A percentile compares a stretch with the other conserved stretches of the same genome.
These are phyloP conservation scores for Perilla frutescens DNA, from an alignment of 257 asterid species.

Conservation along the genomic window DNA sequence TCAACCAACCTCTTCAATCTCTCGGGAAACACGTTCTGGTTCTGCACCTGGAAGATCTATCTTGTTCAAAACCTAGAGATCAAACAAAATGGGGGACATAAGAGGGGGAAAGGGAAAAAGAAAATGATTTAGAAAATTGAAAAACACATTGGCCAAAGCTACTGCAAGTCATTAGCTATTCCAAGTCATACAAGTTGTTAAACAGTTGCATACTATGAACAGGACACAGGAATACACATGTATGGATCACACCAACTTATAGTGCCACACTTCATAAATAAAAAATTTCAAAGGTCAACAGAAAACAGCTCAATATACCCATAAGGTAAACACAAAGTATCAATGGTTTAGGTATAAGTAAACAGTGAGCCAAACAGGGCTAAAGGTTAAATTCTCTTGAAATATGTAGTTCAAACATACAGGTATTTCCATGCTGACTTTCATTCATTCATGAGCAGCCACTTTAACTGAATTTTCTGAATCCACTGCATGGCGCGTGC, in stretches of 20 bases:
- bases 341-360: not conserved
- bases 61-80: conserved; percentile 92
- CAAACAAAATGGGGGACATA: not conserved
- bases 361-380: conserved; percentile 1
- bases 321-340: not conserved
- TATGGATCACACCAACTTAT: not conserved
- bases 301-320: not conserved
- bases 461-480: too few relatives aligned
- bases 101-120: not conserved
- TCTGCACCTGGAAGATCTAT: conserved; percentile 99
- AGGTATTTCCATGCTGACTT: not conserved
- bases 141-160: conserved; percentile 26
- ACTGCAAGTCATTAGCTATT: conserved; percentile 17
- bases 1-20: conserved; percentile 94
- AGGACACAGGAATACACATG: conserved; percentile 7
- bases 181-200: conserved; percentile 22
- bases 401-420: not conserved
- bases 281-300: not conserved
- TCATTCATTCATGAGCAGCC: too few relatives aligned
- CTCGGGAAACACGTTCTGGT: conserved; percentile 84
- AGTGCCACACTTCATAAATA: conserved; percentile 15
- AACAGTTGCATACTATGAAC: conserved; percentile 5
- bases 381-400: conserved; percentile 1
- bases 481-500: too few relatives aligned
- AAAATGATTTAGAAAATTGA: conserved; percentile 18